Evolutionary conservation across 2,329 filamentous ascomycete species (phyloP).

Genomic region (Aureobasidium sp.): DNA sequence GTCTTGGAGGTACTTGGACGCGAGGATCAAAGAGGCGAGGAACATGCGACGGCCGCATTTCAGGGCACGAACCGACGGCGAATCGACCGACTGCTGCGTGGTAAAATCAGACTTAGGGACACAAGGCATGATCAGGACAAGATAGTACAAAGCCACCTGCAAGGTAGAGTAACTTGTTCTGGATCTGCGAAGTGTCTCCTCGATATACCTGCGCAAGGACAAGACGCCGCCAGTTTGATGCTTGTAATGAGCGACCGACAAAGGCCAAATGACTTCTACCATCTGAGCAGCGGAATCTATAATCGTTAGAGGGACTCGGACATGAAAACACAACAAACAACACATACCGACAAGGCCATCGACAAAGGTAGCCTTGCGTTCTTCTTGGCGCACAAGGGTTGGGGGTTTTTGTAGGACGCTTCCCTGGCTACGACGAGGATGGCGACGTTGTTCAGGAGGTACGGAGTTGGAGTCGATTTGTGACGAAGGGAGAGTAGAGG

Average conservation of each 20-base stretch:
- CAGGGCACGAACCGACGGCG: conserved; percentile 64
- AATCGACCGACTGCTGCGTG: conserved; percentile 71
- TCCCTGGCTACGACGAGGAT: conserved; percentile 49
- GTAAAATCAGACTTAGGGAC: conserved; percentile 78
- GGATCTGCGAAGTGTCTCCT: conserved; percentile 90
- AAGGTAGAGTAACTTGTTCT: conserved; percentile 95
- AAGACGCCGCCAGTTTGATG: conserved; percentile 56
- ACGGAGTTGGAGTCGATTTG: conserved; percentile 33
- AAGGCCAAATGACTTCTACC: conserved; percentile 93
- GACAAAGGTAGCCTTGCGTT: conserved; percentile 91
- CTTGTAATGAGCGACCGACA: conserved; percentile 63
- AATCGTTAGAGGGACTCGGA: conserved; percentile 15
- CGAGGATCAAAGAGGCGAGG: conserved; percentile 83
- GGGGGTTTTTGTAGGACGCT: conserved; percentile 57
- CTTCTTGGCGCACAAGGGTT: conserved; percentile 71
- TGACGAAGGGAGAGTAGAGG: neutral
- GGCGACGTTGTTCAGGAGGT: conserved; percentile 53
- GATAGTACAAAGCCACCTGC: conserved; percentile 92
- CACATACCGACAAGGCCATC: conserved; percentile 94
- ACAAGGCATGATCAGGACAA: conserved; percentile 86
- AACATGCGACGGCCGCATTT: conserved; percentile 98
- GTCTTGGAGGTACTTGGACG: conserved; percentile 96
- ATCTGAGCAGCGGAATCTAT: conserved; percentile 95
- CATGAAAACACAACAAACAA: neutral
- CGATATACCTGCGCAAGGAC: conserved; percentile 89